Base-by-base conservation (phyloP, 2,329 filamentous ascomycete genomes). In the Colletotrichum sp. region DNA sequence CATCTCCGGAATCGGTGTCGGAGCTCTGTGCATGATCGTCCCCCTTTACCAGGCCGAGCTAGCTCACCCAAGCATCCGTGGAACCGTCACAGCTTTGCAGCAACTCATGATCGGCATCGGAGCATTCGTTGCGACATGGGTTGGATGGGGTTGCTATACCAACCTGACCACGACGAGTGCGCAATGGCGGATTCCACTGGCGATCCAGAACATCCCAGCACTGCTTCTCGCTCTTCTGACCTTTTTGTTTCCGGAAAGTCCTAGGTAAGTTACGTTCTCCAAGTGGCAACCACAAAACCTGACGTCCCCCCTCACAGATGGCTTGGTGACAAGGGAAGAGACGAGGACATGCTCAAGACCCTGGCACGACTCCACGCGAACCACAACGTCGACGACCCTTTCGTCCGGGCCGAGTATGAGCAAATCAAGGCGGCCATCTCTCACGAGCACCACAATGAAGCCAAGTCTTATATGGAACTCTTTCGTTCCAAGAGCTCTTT, bases 101-200 rank as follows among this genome's bases (percentile, higher is more conserved):
- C 94, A 96, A 79, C 96, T 96, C 81, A 96, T 96, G 94, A 83
- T 96, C 65, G 94, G 94, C 2, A 90, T 96, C 34, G 94, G 95
- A 72, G 87, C 94, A 13, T 89, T 96, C 3, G 85, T 92, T 16
- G 94, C 94, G 0, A 89, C 91, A 1, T 96, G 94, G 94, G 18
- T 86, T 81, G 48, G 81, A 6, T 75, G 67, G 81, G 81, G 82
- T 58, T 79, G 82, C 8, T 84, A 79, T 66, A 76, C 79, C 16
- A 80, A 82, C 26, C 82, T 79, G 36, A 38, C 72, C 77, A 83
- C 76, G 16, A 72, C 70, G 34, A 79, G 80, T n/a, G 76, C 79
- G 8, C 83, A 84, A 69, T 84, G 83, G 83, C 82, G 83, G 1
- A 78, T 85, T 10, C 81, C 81, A 1, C 87, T 95, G 3, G 93